Conservation (phyloP, 768 basidiomycete species). For the Lactarius evosmus region DNA sequence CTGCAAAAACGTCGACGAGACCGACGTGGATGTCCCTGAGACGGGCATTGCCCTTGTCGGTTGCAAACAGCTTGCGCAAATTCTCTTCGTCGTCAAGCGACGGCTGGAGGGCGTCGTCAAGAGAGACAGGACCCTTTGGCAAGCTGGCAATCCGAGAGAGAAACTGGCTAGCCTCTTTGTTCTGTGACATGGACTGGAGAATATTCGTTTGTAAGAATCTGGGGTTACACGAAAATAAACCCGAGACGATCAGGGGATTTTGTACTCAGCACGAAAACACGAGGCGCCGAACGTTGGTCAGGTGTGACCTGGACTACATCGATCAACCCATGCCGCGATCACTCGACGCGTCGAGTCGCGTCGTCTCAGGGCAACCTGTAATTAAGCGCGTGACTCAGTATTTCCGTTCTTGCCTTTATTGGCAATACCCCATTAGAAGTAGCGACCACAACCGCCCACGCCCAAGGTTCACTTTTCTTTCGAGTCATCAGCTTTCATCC, state of each 20-base stretch:
- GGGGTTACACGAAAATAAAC: not conserved
- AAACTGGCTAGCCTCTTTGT: slow-evolving; percentile 33
- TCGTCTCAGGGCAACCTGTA: not conserved
- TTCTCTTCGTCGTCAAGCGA: slow-evolving; percentile 56
- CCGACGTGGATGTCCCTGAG: slow-evolving; percentile 51
- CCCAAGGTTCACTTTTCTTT: not conserved
- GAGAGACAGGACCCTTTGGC: slow-evolving; percentile 36
- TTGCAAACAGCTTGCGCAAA: slow-evolving; percentile 54
- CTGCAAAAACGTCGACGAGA: slow-evolving; percentile 57
- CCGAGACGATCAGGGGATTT: not conserved
- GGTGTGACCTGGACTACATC: not conserved
- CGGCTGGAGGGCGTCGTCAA: slow-evolving; percentile 47
- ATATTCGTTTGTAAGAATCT: not conserved
- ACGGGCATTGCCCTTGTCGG: slow-evolving; percentile 45
- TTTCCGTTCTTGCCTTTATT: not conserved
- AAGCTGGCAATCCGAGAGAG: slow-evolving; percentile 30
- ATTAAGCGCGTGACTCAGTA: not conserved
- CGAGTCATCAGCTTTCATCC: slow-evolving; percentile 6
- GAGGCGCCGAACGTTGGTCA: not conserved
- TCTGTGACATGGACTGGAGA: slow-evolving; percentile 30
- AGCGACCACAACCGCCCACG: not conserved
- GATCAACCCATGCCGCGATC: not conserved
- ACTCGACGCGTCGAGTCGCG: not conserved
- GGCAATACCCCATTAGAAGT: not conserved
- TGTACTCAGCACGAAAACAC: not conserved